Evolutionary conservation across 306 rosid genomes (phyloP).

Genomic region (Vachellia pachyceras): DNA sequence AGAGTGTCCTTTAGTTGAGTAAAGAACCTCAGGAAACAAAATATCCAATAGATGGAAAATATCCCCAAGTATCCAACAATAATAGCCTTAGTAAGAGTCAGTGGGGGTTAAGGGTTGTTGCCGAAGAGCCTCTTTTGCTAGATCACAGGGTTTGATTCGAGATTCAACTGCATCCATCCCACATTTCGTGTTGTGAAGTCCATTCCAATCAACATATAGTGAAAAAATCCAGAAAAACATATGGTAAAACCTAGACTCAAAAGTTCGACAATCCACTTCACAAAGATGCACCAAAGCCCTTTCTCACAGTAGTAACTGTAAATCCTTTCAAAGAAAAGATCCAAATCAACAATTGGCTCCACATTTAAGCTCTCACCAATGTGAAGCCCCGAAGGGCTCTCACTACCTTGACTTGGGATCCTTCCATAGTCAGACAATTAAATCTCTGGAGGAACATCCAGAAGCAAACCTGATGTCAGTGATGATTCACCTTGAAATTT

Average conservation of each 20-base stretch:
- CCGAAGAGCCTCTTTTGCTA: conserved; percentile 83
- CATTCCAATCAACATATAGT: conserved; percentile 89
- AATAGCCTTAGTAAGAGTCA: conserved; percentile 72
- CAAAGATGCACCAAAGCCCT: conserved; percentile 92
- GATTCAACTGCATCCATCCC: conserved; percentile 97
- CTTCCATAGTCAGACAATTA: conserved; percentile 73
- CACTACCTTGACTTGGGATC: conserved; percentile 73
- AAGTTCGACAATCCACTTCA: conserved; percentile 94
- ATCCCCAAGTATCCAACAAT: conserved; percentile 89
- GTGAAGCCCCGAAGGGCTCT: conserved; percentile 89
- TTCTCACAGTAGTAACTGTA: conserved; percentile 88
- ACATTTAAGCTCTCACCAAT: conserved; percentile 75
- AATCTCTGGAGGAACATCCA: conserved; percentile 69
- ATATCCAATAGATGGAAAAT: conserved; percentile 85
- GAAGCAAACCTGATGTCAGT: conserved; percentile 59
- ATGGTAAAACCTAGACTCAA: conserved; percentile 84
- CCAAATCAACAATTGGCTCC: conserved; percentile 89
- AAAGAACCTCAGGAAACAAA: conserved; percentile 92
- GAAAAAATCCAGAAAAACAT: conserved; percentile 87
- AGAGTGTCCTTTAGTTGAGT: conserved; percentile 76
- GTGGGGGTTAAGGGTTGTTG: conserved; percentile 85
- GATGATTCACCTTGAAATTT: conserved; percentile 63
- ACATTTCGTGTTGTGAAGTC: conserved; percentile 92
- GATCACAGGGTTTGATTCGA: conserved; percentile 92
- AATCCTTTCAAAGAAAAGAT: conserved; percentile 91